These are phyloP conservation scores for Dryas alaskensis DNA, from an alignment of 306 rosid genomes.

Conservation along the genomic window DNA sequence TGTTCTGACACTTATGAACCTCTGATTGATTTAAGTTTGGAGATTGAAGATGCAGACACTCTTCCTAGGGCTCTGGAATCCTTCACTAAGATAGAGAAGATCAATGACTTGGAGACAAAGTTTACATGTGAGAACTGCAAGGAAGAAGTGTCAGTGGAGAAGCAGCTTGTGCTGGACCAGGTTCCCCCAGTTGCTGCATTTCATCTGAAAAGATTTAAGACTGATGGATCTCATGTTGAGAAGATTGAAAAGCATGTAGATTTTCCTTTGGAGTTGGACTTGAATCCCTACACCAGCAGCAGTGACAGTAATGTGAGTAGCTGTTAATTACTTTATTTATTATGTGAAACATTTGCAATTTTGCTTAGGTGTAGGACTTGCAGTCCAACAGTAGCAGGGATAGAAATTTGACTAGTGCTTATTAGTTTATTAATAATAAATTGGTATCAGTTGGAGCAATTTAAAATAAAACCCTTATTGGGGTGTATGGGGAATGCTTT, in stretches of 20 bases:
- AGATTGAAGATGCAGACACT: constrained; percentile 63
- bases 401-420: constrained; percentile 38
- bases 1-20: constrained; percentile 72
- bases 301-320: constrained; percentile 47
- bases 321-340: background rate
- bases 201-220: constrained; percentile 83
- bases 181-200: constrained; percentile 72
- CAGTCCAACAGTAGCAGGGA: constrained; percentile 34
- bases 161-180: constrained; percentile 65
- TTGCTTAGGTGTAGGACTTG: constrained; percentile 69
- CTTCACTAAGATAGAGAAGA: constrained; percentile 74
- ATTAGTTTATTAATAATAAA: background rate
- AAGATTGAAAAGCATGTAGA: constrained; percentile 78
- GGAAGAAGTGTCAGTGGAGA: constrained; percentile 66
- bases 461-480: background rate
- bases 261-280: constrained; percentile 76
- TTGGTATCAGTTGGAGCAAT: background rate
- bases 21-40: constrained; percentile 77
- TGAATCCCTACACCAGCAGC: constrained; percentile 54
- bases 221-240: constrained; percentile 52
- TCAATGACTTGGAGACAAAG: constrained; percentile 52
- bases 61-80: constrained; percentile 70
- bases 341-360: constrained; percentile 54
- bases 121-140: constrained; percentile 69
- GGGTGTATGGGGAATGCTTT: background rate